Base-by-base conservation (phyloP, 2,329 filamentous ascomycete genomes). In the Metarhizium humberi region DNA sequence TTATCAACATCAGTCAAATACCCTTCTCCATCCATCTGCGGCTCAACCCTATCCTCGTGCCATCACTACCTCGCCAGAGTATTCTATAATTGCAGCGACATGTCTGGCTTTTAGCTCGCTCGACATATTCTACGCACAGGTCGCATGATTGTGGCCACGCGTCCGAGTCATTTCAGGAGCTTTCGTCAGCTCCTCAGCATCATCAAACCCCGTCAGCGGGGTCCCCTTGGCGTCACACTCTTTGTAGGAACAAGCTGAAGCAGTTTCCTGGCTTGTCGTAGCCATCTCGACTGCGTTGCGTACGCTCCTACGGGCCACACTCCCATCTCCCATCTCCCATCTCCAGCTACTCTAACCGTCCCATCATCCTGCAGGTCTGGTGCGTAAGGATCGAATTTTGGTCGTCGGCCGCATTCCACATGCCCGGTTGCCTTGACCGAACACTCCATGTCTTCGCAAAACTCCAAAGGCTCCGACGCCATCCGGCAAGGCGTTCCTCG, bases 361-460 rank as follows among this genome's bases (percentile, higher is more conserved):
- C 8, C 42, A 2, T 25, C 42, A 45, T 45, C 25, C 42, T 45
- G n/a, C 42, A 45, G 7, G 6, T 36, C 25, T 42, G 34, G 10
- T 14, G 16, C n/a, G 3, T 13, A 1, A 32, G 46, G 47, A 40
- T 13, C 25, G 18, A 40, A 13, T 14, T 42, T 43, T 16, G 14
- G 18, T 20, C 29, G 48, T 40, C 48, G 25, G 47, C 42, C 8
- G 38, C 8, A 4, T 5, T 29, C 42, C 11, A n/a, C 36, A 50
- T 14, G 36, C 7, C n/a, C 63, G n/a, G 61, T 61, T 53, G 65
- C 61, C 56, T 58, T 61, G n/a, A 49, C 54, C 6, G 58, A 64
- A 54, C 58, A 61, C 59, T 60, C 60, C 61, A 73, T 73, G 71
- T 65, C 70, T 57, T 63, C 70, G 53, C 63, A 58, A 58, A 63